These are phyloP conservation scores for Syzygium aqueum DNA, from an alignment of 345 rosid genomes.

Conservation along the genomic window DNA sequence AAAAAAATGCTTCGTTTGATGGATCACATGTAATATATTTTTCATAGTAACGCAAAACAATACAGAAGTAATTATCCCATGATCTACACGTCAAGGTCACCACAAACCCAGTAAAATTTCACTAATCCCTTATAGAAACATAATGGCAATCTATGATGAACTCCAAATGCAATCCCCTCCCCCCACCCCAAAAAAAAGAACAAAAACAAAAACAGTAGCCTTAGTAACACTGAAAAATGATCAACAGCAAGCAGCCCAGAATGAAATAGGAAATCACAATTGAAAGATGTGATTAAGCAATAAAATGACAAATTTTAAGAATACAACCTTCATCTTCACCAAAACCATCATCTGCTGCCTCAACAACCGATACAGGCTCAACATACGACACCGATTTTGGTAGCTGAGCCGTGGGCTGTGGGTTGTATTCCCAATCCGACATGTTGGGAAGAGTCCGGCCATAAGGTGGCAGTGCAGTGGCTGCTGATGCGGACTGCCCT, in stretches of 20 bases:
- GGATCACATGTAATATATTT: background rate
- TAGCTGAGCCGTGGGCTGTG: conserved; percentile 41
- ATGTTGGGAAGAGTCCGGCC: conserved; percentile 29
- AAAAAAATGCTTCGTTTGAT: background rate
- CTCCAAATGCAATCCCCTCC: background rate
- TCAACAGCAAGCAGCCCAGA: background rate
- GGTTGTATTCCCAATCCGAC: conserved; percentile 57
- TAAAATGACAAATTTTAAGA: background rate
- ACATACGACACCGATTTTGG: conserved; percentile 29
- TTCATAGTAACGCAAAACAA: background rate
- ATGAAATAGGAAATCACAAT: background rate
- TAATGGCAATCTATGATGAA: background rate
- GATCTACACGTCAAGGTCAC: background rate
- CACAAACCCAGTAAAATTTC: background rate
- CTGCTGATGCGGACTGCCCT: conserved; percentile 38
- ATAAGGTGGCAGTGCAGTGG: conserved; percentile 39
- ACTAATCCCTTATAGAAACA: background rate
- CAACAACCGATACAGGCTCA: conserved; percentile 41
- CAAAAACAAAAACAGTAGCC: background rate
- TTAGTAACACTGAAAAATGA: background rate
- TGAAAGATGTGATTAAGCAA: background rate
- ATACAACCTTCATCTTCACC: conserved; percentile 49
- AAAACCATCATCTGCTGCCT: conserved; percentile 32
- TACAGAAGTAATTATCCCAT: background rate
- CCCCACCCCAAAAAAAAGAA: rapidly evolving